Evolutionary conservation across 2,329 filamentous ascomycete species (phyloP).

Genomic region (Botrytis fragariae): DNA sequence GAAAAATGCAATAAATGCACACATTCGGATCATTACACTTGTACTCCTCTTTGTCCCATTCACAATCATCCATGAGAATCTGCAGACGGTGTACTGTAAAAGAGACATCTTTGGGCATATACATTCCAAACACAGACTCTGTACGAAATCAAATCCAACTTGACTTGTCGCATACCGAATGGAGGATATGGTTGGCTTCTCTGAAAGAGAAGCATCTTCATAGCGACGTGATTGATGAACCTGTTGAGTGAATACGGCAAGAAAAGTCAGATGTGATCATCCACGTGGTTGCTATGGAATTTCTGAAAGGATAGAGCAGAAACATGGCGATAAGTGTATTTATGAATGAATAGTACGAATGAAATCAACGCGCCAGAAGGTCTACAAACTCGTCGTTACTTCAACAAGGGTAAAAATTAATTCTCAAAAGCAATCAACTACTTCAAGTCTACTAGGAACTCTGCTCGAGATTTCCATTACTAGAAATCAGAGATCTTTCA

Average conservation of each 20-base stretch:
- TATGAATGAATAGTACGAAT: too few relatives aligned
- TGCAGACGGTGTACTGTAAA: too few relatives aligned
- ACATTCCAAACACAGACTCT: not conserved
- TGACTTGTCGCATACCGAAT: not conserved
- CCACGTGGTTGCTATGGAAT: too few relatives aligned
- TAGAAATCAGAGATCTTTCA: not conserved
- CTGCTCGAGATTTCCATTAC: not conserved
- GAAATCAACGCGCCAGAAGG: not conserved
- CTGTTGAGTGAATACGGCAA: fast-evolving
- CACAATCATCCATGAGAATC: too few relatives aligned
- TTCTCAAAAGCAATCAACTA: not conserved
- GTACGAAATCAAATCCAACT: too few relatives aligned
- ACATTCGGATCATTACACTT: not conserved
- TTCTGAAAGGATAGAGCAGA: not conserved
- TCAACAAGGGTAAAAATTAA: not conserved
- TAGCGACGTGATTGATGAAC: not conserved
- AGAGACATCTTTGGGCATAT: too few relatives aligned
- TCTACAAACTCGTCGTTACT: not conserved
- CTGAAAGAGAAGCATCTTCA: not conserved
- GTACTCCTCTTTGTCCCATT: too few relatives aligned
- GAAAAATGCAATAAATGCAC: too few relatives aligned
- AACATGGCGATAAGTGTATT: not conserved
- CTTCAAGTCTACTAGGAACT: not conserved
- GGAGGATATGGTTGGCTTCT: not conserved
- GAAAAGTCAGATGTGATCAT: not conserved